Evolutionary conservation across 371 early-diverging fungal species (phyloP), one percentile per base, ranked within the genome.

Genomic region (Apophysomyces elegans): DNA sequence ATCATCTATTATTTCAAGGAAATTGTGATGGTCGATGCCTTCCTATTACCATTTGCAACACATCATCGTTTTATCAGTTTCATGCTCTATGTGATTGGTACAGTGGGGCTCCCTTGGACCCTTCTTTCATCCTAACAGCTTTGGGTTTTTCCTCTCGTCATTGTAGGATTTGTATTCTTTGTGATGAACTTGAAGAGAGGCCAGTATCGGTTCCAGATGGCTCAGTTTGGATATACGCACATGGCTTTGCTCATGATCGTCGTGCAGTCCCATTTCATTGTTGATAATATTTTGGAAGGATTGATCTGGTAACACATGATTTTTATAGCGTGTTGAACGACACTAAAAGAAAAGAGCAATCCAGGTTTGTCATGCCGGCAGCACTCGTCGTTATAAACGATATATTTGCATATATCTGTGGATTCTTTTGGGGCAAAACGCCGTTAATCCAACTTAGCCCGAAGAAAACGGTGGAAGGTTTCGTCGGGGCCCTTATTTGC

Each of bases 381-480:
- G 84, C 93, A 3, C 84, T 99, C 41, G 99, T 99, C n/a, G 91
- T 98, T 57, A 87, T 90, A 62, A 99, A 99, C 84, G 99, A 99
- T 75, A 96, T 97, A 43, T 91, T 92, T 73, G 99, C 99, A 11
- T 99, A 99, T 76, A 81, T 98, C 45, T 93, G 92, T 77, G 99
- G 99, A 7, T 95, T 95, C 79, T 93, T 95, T 73, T 93, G 83
- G 75, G 99, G 99, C 5, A 85, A 89, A 54, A 97, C 96, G n/a
- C 97, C 92, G 5, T 83, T 99, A 41, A 98, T 96, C 67, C 87
- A 89, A 71, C 81, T 99, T 8, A 93, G 93, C 68, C 99, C 99
- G 16, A 99, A 99, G 76, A 99, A 99, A 86, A 99, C 99, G n/a
- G 93, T 96, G 77, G 99, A 99, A 78, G 99, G 99, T 6, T 99